Evolutionary conservation across 2,329 filamentous ascomycete species (phyloP), one percentile per base, ranked within the genome.

Genomic region (Beauveria asiatica): DNA sequence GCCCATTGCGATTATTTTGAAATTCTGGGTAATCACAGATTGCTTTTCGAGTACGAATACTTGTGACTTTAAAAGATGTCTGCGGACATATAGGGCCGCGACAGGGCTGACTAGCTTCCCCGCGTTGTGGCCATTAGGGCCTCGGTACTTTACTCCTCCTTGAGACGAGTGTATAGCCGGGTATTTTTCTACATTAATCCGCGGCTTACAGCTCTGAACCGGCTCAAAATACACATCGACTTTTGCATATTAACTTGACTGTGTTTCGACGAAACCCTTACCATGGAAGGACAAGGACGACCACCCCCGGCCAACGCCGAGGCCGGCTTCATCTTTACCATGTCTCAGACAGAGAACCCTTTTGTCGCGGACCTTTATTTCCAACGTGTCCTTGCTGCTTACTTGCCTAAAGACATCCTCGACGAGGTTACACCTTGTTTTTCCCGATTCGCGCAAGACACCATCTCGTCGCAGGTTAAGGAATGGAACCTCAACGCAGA

Each of bases 401-500:
- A 62, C 41, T 33, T 62, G 23, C 60, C 60, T 10, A 33, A 55
- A 21, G 60, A 58, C 11, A 27, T 59, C 1, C 49, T 58, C 10
- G 23, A 21, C 5, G 21, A 57, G 11, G 37, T 62, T 6, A 39
- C 44, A 5, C 42, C 60, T 0, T 44, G 33, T 1, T 44, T 62
- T 30, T 44, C 49, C 21, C 30, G 6, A 11, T 55, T 62, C 25
- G 53, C 49, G 7, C 21, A 54, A 16, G 57, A 62, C 8, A 50
- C 52, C 10, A 55, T 42, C 13, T 54, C 60, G 16, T 52, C 55
- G 27, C 25, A 59, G 21, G 27, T 63, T n/a, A 53, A 25, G 19
- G 44, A 53, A 53, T 63, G 62, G 62, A 55, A 41, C 21, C 27
- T 49, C 21, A 62, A 63, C 25, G 62, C 62, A 5, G 60, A 62